phyloP scores from a whole-genome alignment of 2,329 filamentous ascomycete genomes.

The Cucurbitaria berberidis region DNA sequence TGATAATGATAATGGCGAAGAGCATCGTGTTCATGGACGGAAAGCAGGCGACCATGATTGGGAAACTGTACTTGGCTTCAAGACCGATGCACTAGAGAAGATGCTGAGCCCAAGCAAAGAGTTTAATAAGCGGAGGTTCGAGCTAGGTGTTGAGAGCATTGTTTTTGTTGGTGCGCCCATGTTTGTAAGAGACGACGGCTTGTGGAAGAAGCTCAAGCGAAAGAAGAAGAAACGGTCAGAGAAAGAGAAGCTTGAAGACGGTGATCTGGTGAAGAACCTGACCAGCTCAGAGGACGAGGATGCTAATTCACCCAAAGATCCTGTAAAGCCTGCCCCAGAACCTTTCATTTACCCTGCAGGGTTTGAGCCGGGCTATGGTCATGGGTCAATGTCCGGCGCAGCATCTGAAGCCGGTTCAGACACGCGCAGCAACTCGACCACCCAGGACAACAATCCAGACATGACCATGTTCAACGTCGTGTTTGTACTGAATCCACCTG shows the following conservation, averaged over 20 bases:
- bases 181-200: constrained; percentile 50
- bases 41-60: constrained; percentile 46
- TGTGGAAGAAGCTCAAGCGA: constrained; percentile 48
- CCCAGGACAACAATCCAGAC: constrained; percentile 61
- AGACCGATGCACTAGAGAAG: constrained; percentile 49
- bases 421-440: constrained; percentile 48
- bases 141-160: constrained; percentile 49
- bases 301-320: constrained; percentile 10
- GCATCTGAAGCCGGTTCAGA: constrained; percentile 48
- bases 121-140: constrained; percentile 50
- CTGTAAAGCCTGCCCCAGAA: constrained; percentile 21
- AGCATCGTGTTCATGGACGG: constrained; percentile 13
- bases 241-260: constrained; percentile 30
- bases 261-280: constrained; percentile 25
- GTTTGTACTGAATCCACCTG: constrained; percentile 83
- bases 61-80: constrained; percentile 49
- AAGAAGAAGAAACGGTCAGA: constrained; percentile 38
- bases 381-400: constrained; percentile 41
- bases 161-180: constrained; percentile 51
- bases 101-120: constrained; percentile 46
- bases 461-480: constrained; percentile 99
- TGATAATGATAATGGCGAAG: constrained; percentile 25
- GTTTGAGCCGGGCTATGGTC: constrained; percentile 51
- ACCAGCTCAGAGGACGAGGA: constrained; percentile 22
- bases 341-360: constrained; percentile 43